Conservation (phyloP, 2,329 filamentous ascomycete species). For the Paradendryphiella salina region DNA sequence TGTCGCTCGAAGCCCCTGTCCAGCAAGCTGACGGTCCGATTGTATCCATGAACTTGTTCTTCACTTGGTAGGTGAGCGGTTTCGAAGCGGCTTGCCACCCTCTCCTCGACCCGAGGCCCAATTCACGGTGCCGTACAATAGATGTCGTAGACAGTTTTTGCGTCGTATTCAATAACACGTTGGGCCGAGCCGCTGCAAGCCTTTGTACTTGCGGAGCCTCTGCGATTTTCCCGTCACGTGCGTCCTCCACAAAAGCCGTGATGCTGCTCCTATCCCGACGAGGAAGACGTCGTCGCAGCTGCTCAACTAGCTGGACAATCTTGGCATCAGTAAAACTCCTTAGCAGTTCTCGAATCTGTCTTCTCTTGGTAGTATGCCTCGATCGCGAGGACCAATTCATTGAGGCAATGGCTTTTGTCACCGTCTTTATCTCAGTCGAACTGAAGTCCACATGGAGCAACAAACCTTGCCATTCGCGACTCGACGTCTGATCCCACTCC, state of each 20-base stretch:
- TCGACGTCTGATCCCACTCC: constrained; percentile 31
- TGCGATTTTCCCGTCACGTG: constrained; percentile 24
- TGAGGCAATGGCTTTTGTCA: constrained; percentile 22
- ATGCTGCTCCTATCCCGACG: constrained; percentile 30
- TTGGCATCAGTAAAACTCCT: constrained; percentile 28
- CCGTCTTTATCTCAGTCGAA: constrained; percentile 28
- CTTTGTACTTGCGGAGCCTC: constrained; percentile 32
- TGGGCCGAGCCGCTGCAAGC: constrained; percentile 28
- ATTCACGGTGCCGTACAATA: constrained; percentile 40
- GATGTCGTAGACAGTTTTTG: constrained; percentile 24
- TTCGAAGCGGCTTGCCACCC: constrained; percentile 32
- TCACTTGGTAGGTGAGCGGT: constrained; percentile 29
- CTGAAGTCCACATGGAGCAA: constrained; percentile 43
- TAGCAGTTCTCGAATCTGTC: constrained; percentile 30
- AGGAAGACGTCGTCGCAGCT: constrained; percentile 20
- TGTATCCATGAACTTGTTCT: constrained; percentile 43
- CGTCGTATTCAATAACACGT: constrained; percentile 18
- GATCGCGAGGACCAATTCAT: constrained; percentile 4
- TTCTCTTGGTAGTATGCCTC: constrained; percentile 21
- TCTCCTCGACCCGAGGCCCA: constrained; percentile 34
- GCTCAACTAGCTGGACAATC: constrained; percentile 23
- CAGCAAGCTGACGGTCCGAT: constrained; percentile 54
- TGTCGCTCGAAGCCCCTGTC: constrained; percentile 63
- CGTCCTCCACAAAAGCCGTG: constrained; percentile 39
- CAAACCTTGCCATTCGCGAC: constrained; percentile 36